Evolutionary conservation across 164 flowering plant genomes (phyloP).

Genomic region (Echeveria elegans): DNA sequence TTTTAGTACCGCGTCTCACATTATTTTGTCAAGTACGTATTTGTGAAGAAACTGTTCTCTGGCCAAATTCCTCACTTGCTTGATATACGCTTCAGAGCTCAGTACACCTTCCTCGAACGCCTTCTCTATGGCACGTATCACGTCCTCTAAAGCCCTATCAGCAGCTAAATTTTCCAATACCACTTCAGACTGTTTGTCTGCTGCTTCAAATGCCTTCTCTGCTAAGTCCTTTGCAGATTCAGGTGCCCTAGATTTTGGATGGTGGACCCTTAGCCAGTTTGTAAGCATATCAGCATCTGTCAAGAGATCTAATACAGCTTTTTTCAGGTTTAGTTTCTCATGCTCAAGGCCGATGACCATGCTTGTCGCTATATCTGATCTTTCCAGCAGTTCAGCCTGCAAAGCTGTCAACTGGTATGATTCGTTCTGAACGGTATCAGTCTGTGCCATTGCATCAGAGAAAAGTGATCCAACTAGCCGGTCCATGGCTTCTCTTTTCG

Average conservation of each 20-base stretch:
- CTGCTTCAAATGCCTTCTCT: constrained; percentile 31
- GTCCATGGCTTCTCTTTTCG: constrained; percentile 40
- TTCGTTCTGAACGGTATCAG: constrained; percentile 19
- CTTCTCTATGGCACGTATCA: constrained; percentile 41
- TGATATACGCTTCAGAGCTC: constrained; percentile 27
- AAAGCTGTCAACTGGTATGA: constrained; percentile 20
- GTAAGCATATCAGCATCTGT: constrained; percentile 24
- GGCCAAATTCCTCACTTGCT: constrained; percentile 30
- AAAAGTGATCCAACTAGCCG: constrained; percentile 26
- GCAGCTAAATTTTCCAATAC: constrained; percentile 24
- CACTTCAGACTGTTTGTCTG: constrained; percentile 20
- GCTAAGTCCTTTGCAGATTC: background rate
- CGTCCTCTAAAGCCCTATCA: constrained; percentile 43
- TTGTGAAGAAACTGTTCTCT: constrained; percentile 28
- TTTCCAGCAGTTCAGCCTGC: constrained; percentile 21
- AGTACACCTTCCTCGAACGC: constrained; percentile 30
- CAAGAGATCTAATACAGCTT: constrained; percentile 13
- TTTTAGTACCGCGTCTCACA: no score
- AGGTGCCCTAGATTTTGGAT: background rate
- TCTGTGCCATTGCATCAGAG: constrained; percentile 24
- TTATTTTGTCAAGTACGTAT: constrained; percentile 9
- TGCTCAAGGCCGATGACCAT: constrained; percentile 21
- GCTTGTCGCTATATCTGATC: constrained; percentile 14
- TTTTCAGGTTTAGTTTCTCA: constrained; percentile 27
- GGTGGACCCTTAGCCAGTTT: constrained; percentile 36